phyloP scores from a whole-genome alignment of 805 yeast species.

The Suhomyces xylopsoci region DNA sequence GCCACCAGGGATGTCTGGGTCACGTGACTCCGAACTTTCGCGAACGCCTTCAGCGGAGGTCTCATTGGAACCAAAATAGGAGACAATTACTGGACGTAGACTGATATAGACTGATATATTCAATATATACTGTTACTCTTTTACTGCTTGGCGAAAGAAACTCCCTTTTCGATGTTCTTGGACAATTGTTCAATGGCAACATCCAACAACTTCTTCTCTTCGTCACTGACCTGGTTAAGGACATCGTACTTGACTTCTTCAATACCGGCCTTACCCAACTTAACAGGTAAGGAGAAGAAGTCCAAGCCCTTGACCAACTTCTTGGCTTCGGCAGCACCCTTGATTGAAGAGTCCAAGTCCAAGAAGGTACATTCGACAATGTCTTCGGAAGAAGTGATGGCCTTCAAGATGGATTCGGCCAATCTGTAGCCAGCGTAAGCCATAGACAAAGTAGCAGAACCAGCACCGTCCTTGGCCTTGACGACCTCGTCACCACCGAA shows the following conservation, averaged over 20 bases:
- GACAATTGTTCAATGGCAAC: constrained; percentile 54
- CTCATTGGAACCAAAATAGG: background rate
- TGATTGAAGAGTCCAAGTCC: constrained; percentile 46
- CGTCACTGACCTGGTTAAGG: constrained; percentile 45
- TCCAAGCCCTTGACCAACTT: constrained; percentile 42
- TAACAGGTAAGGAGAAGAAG: constrained; percentile 65
- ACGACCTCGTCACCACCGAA: constrained; percentile 95
- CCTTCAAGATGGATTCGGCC: constrained; percentile 50
- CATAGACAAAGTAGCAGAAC: constrained; percentile 95
- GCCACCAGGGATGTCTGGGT: background rate
- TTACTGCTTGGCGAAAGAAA: constrained; percentile 36
- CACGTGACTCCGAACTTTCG: background rate
- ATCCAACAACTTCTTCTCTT: constrained; percentile 54
- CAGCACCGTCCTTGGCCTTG: constrained; percentile 89
- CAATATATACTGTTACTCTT: background rate
- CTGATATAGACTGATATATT: background rate
- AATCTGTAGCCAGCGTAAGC: constrained; percentile 89
- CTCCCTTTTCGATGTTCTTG: constrained; percentile 59
- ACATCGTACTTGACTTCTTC: constrained; percentile 52
- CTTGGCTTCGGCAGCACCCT: constrained; percentile 52
- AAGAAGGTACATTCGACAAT: constrained; percentile 51
- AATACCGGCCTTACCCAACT: constrained; percentile 53
- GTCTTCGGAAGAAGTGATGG: constrained; percentile 21
- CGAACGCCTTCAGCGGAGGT: background rate
- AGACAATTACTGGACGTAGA: background rate